Evolutionary conservation across 495 filamentous ascomycete species (phyloP), one percentile per base, ranked within the genome.

Genomic region (Viridothelium virens): DNA sequence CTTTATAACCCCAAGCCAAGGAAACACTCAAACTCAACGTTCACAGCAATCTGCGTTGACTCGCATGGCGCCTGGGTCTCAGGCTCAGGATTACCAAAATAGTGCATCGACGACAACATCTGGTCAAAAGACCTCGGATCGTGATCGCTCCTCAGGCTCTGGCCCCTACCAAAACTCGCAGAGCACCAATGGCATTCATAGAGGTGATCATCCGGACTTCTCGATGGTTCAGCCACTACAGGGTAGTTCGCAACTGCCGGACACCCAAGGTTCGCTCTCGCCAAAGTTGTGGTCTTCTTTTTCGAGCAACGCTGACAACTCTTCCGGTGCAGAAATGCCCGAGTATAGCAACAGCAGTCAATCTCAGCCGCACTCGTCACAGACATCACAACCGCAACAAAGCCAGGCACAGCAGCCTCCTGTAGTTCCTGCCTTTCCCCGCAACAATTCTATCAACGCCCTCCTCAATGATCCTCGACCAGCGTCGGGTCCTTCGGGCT

Each of bases 81-180:
- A 91, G 62, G 85, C 89, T 3, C 85, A 81, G 2, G 89, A 90
- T 56, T 86, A 93, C 67, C 76, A 84, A 37, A 96, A 96, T 70
- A 89, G 92, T 70, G 92, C 91, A 3, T 96, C 92, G 7, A 94
- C 91, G 0, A 87, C 85, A 18, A 83, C 78, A 18, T 79, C 78
- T 6, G 78, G 77, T 6, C 73, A 90, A 69, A 91, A 90, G 70
- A 89, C 86, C 6, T 81, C 70, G n/a, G 68, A 69, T 56, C 64
- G 66, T 61, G 66, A 71, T 48, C 70, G 75, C 1, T 71, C 70
- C 14, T 77, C 82, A 39, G 79, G 74, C 1, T 75, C 81, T 37
- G 78, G 71, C 7, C 78, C 75, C 53, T 69, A 62, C 74, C 81
- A 63, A 71, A 85, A 85, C 69, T 88, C 87, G 0, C 89, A 91